Evolutionary conservation across 2,329 filamentous ascomycete genomes (phyloP).

Genomic region (Aschersonia sp.): DNA sequence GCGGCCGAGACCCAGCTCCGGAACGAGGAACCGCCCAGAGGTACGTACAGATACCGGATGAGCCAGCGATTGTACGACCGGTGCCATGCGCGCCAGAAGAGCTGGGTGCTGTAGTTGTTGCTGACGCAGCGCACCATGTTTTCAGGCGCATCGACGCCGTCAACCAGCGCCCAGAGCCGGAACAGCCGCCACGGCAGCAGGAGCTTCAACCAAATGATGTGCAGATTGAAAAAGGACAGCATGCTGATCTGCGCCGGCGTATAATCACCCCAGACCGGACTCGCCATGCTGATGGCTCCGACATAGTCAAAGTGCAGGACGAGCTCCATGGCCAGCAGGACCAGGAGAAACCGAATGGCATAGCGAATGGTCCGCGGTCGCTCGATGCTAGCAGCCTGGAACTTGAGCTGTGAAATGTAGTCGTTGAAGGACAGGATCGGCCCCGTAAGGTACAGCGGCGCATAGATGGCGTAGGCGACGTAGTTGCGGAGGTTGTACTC

Average conservation of each 20-base stretch:
- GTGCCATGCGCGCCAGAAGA: slow-evolving; percentile 96
- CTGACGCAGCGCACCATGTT: slow-evolving; percentile 97
- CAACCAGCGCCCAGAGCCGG: slow-evolving; percentile 84
- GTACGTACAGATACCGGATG: slow-evolving; percentile 85
- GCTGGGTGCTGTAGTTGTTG: slow-evolving; percentile 80
- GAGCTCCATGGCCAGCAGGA: slow-evolving; percentile 78
- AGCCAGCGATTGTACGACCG: slow-evolving; percentile 91
- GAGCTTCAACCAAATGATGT: slow-evolving; percentile 95
- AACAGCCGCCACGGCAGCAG: slow-evolving; percentile 97
- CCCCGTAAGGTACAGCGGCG: slow-evolving; percentile 81
- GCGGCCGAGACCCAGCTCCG: slow-evolving; percentile 29
- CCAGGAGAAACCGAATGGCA: slow-evolving; percentile 65
- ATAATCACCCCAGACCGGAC: slow-evolving; percentile 69
- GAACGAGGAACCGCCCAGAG: slow-evolving; percentile 59
- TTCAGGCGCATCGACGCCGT: slow-evolving; percentile 88
- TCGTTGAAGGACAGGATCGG: slow-evolving; percentile 98
- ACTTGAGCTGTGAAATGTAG: slow-evolving; percentile 76
- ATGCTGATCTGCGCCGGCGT: slow-evolving; percentile 77
- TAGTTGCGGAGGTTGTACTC: slow-evolving; percentile 81
- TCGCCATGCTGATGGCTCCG: slow-evolving; percentile 74
- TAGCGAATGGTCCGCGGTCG: slow-evolving; percentile 61
- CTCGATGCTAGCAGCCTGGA: slow-evolving; percentile 58
- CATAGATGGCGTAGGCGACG: slow-evolving; percentile 78
- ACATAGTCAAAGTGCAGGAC: slow-evolving; percentile 87
- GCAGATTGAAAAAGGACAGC: slow-evolving; percentile 88